Evolutionary conservation across 2,329 filamentous ascomycete species (phyloP), one percentile per base, ranked within the genome.

Genomic region (Fusarium buxicola): DNA sequence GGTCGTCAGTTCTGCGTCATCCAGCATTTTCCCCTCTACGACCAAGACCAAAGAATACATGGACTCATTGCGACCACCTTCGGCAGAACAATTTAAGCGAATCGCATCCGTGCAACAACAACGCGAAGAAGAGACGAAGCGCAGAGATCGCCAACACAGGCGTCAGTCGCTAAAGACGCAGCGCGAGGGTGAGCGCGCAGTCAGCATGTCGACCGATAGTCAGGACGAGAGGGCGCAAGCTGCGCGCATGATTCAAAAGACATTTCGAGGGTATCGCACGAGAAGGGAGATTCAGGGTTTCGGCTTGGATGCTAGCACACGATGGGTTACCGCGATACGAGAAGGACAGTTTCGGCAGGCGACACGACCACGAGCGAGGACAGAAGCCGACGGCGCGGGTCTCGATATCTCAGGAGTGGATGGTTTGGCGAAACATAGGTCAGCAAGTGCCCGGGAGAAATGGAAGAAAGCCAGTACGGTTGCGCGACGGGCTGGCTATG

Each of bases 391-490:
- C 2, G 56, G 51, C 2, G 46, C 38, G 1, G 41, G 44, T 46
- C 36, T 31, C 10, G 36, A 61, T 38, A 39, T 54, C 47, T 28
- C 52, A 45, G 57, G 53, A 13, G 27, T 59, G 12, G 69, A 53
- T 12, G 27, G 16, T n/a, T 16, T 43, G 12, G 49, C 55, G 13
- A 49, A 38, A 18, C 60, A 63, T 12, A 69, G 61, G 36, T 62
- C 69, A 35, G 60, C 65, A 32, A 64, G 73, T 70, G 90, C 90
- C 12, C 83, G 85, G 35, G 80, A 85, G 53, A 90, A 92, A 55
- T 97, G 93, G 93, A 88, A 87, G 69, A 91, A 90, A 63, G 87
- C 85, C 1, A 87, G 89, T 15, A 81, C 85, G 15, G 89, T 95
- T 36, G 90, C 91, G 4, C 84, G 87, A 45, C 83, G 89, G 39